These are phyloP conservation scores for Glarea lozoyensis DNA, from an alignment of 495 filamentous ascomycete species.

Conservation along the genomic window DNA sequence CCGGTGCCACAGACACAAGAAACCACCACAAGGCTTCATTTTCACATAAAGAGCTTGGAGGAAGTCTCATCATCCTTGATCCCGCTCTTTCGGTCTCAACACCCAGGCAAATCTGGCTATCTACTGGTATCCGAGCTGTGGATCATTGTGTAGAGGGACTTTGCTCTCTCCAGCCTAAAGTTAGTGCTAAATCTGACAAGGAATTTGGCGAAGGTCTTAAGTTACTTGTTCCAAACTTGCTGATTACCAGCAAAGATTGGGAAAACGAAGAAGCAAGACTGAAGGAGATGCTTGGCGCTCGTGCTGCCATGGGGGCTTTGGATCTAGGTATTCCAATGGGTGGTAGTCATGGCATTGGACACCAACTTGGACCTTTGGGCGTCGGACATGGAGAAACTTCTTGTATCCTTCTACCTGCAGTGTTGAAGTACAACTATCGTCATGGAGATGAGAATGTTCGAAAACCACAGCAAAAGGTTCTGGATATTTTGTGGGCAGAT, in stretches of 20 bases:
- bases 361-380: constrained; percentile 56
- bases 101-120: constrained; percentile 51
- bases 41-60: constrained; percentile 32
- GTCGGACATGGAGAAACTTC: constrained; percentile 60
- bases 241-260: constrained; percentile 37
- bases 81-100: constrained; percentile 44
- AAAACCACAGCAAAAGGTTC: constrained; percentile 35
- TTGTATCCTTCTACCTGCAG: constrained; percentile 53
- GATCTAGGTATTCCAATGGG: constrained; percentile 27
- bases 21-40: constrained; percentile 47
- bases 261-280: constrained; percentile 38
- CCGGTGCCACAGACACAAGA: constrained; percentile 43
- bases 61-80: constrained; percentile 50
- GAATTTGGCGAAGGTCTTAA: constrained; percentile 35
- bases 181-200: neutral
- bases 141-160: constrained; percentile 58
- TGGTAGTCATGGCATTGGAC: constrained; percentile 57
- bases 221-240: constrained; percentile 39
- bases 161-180: constrained; percentile 27
- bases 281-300: constrained; percentile 25
- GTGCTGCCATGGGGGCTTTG: constrained; percentile 21
- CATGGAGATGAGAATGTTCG: constrained; percentile 30
- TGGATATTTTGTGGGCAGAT: constrained; percentile 40
- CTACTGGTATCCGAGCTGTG: constrained; percentile 51
- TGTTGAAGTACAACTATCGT: constrained; percentile 45